Base-by-base conservation (phyloP, 1,139 yeast species). In the Pichia sp. region DNA sequence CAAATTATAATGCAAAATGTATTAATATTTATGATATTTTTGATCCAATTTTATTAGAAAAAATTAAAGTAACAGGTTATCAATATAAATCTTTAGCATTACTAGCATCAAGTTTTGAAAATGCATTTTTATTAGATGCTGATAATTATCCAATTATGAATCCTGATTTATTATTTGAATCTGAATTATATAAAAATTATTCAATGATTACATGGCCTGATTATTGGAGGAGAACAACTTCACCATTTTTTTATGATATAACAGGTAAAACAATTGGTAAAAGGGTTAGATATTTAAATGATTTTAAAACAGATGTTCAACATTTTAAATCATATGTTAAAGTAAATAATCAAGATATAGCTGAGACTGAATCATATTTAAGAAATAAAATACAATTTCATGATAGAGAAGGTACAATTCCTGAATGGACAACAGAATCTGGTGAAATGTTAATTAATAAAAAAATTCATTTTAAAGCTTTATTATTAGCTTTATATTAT, bases 401-500 rank as follows among this genome's bases (percentile, higher is more conserved):
- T 56, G 84, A 79, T 57, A 61, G 76, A 37, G 68, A 71, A 49
- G 80, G 81, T 32, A 59, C 84, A 0, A 67, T 80, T 29, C 81
- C 84, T 5, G 83, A 79, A 55, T 74, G 80, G 39, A 71, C 82
- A 9, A 70, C 80, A 33, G 85, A 80, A 60, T 77, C 83, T 9
- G 86, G 86, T 31, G 82, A 78, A 55, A 53, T 80, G 51, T 59
- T 80, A 37, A 70, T 80, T 42, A 72, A 78, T 57, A 80, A 80
- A 55, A 65, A 62, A 30, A 58, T 65, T 3, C 85, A 79, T 58
- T 64, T 74, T 47, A 66, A 66, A 47, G 70, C 83, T 0, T 61
- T 80, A 42, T 52, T 79, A 30, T 64, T 80, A 31, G 70, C 84
- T 1, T 62, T 78, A 48, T 80, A 78, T 56, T 80, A 80, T 59